phyloP scores from a whole-genome alignment of 495 filamentous ascomycete species.

The Hypoxylon subgilvum region DNA sequence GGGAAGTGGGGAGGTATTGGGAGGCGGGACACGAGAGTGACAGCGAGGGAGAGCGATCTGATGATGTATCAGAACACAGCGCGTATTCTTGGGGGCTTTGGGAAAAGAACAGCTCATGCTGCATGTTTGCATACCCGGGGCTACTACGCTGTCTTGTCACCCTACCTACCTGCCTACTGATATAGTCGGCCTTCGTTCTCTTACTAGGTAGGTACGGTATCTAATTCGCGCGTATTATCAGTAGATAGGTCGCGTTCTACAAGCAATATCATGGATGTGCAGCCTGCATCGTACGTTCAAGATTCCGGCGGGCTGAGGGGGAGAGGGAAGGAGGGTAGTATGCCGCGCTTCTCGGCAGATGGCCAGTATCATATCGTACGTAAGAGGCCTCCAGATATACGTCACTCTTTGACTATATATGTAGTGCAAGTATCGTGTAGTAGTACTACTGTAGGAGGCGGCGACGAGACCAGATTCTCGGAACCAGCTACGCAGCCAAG shows the following conservation, averaged over 20 bases:
- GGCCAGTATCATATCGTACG: conserved; percentile 6
- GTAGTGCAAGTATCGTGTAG: too few species aligned
- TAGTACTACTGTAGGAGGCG: too few species aligned
- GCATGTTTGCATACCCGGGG: conserved; percentile 27
- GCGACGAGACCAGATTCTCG: conserved; percentile 13
- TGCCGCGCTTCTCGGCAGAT: conserved; percentile 27
- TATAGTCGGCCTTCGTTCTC: conserved; percentile 1
- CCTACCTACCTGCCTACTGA: conserved; percentile 12
- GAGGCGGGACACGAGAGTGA: background rate
- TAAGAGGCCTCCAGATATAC: conserved; percentile 21
- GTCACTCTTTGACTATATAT: conserved; percentile 18
- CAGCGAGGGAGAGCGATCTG: conserved; percentile 2
- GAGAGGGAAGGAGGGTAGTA: conserved; percentile 5
- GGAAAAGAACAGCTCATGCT: conserved; percentile 34
- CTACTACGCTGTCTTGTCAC: conserved; percentile 34
- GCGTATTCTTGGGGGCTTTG: conserved; percentile 28
- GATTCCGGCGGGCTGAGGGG: conserved; percentile 1
- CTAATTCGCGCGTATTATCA: conserved; percentile 17
- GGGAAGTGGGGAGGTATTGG: background rate
- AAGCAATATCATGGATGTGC: conserved; percentile 1
- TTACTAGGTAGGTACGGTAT: conserved; percentile 14
- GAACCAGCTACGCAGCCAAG: conserved; percentile 6
- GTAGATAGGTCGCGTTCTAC: background rate
- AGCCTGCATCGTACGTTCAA: conserved; percentile 24
- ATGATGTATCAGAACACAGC: conserved; percentile 33